These are phyloP conservation scores for Lepidium sativum DNA, from an alignment of 345 rosid genomes.

Conservation along the genomic window DNA sequence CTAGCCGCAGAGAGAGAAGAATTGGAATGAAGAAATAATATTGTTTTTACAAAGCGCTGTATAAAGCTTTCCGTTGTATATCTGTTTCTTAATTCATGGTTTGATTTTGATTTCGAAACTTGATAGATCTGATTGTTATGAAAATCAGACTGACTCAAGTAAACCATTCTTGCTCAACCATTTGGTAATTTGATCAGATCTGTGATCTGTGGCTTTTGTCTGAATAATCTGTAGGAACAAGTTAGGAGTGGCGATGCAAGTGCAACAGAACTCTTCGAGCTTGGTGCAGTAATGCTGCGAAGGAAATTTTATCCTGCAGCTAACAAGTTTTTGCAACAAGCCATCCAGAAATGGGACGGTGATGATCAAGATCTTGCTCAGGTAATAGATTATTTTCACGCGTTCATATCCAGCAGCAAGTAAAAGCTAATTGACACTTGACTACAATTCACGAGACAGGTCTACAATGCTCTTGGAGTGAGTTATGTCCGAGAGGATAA, in stretches of 20 bases:
- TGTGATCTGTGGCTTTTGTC: neutral
- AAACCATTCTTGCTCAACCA: neutral
- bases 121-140: no score
- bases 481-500: slow-evolving; percentile 67
- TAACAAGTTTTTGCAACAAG: slow-evolving; percentile 69
- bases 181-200: neutral
- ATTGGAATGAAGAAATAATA: no score
- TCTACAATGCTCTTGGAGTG: slow-evolving; percentile 72
- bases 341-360: slow-evolving; percentile 94
- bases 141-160: no score
- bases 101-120: no score
- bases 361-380: slow-evolving; percentile 98
- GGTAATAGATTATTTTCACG: slow-evolving; percentile 28
- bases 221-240: slow-evolving; percentile 56
- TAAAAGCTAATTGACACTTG: neutral
- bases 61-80: no score
- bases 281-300: slow-evolving; percentile 93
- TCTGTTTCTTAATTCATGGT: no score
- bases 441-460: slow-evolving; percentile 10
- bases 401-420: neutral
- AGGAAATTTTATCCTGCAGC: slow-evolving; percentile 93
- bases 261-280: slow-evolving; percentile 90
- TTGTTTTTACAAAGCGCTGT: no score
- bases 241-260: slow-evolving; percentile 99
- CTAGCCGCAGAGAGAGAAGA: no score